Evolutionary conservation across 257 asterid genomes (phyloP).

Genomic region (Plantago major): DNA sequence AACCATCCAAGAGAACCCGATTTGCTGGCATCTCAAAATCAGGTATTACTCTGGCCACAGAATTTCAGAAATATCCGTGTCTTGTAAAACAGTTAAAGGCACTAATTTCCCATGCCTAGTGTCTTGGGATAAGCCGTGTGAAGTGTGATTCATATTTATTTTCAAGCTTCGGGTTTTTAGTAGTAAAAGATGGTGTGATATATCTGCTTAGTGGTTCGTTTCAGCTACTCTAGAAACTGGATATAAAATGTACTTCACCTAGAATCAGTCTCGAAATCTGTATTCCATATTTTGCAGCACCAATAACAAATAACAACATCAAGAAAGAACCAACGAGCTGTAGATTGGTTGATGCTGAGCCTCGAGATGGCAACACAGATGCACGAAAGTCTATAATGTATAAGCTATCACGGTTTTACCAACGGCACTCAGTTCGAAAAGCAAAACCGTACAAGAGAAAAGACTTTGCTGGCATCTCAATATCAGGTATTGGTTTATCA

Average conservation of each 20-base stretch:
- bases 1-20: conserved; percentile 20
- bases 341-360: conserved; percentile 17
- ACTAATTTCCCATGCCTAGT: too few relatives aligned
- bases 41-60: conserved; percentile 23
- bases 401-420: conserved; percentile 29
- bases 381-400: conserved; percentile 22
- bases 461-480: conserved; percentile 8
- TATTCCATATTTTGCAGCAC: conserved; percentile 1
- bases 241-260: too few relatives aligned
- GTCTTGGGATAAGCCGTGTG: too few relatives aligned
- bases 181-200: too few relatives aligned
- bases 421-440: conserved; percentile 21
- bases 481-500: conserved; percentile 30
- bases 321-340: conserved; percentile 18
- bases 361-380: conserved; percentile 15
- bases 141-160: too few relatives aligned
- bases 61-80: background rate
- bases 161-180: too few relatives aligned
- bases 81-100: too few relatives aligned
- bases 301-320: background rate
- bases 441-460: conserved; percentile 22
- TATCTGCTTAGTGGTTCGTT: too few relatives aligned
- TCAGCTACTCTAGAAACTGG: too few relatives aligned
- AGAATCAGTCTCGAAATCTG: too few relatives aligned
- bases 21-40: conserved; percentile 15